Base-by-base conservation (phyloP, 2,329 filamentous ascomycete species). In the Stagonosporopsis rhizophila region DNA sequence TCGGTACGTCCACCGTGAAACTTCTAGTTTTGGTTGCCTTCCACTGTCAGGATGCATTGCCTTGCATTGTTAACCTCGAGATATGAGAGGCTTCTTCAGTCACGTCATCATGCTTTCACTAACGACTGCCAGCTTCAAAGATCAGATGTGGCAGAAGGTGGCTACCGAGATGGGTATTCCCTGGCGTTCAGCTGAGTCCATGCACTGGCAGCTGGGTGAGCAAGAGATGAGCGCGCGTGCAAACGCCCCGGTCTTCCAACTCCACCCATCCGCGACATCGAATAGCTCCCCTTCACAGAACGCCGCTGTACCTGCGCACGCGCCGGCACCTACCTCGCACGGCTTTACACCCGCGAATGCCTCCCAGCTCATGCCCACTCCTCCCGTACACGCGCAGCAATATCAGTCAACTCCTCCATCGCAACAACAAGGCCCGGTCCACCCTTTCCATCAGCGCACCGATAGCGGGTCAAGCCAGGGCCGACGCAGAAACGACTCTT, bases 201-300 rank as follows among this genome's bases (percentile, higher is more conserved):
- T 97, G 93, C 95, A 98, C 78, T 99, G 95, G 94, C 90, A 96
- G 71, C 83, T 99, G 52, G 94, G 94, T 60, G 92, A 96, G 75
- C 82, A 88, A 66, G 95, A 98, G 68, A 98, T 99, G 92, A 93
- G 93, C 44, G 86, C 90, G 59, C 89, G 94, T 56, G 94, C 94
- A 38, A 95, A 95, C 40, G 92, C 95, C 34, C 88, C 90, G 7
- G 92, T 94, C 1, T 97, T 97, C 77, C 83, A 88, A 69, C 80
- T 81, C 30, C 70, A 75, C 54, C 70, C 71, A 28, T 75, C 73
- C 47, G 73, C 73, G 47, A 75, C 66, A 47, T 69, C 68, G 37
- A 65, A 67, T 37, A 65, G 64, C 56, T 74, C 72, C 15, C 72
- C 71, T 39, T 72, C 69, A 27, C 62, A 70, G 40, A 59, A 60